phyloP scores from a whole-genome alignment of 2,329 filamentous ascomycete species.

The Calonectria pseudoreteaudii region DNA sequence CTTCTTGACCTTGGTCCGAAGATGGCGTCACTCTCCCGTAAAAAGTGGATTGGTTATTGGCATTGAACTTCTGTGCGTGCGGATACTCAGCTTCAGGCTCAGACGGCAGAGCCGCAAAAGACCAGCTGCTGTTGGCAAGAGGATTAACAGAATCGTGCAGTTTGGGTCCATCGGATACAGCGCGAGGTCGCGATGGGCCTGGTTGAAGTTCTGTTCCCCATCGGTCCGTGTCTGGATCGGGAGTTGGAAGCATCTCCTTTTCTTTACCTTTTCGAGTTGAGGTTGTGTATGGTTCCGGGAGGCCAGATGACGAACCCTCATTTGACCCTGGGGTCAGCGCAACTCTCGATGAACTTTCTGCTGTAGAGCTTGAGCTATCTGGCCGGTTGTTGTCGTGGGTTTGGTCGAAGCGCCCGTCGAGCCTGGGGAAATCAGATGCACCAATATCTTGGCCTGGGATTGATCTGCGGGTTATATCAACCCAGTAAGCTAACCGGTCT shows the following conservation, averaged over 20 bases:
- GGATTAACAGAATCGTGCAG: conserved; percentile 59
- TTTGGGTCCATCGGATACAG: conserved; percentile 68
- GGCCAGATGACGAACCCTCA: conserved; percentile 26
- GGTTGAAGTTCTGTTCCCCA: conserved; percentile 26
- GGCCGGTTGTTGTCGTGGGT: conserved; percentile 19
- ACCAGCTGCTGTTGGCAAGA: conserved; percentile 72
- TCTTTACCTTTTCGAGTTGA: conserved; percentile 43
- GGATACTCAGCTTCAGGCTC: conserved; percentile 27
- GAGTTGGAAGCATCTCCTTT: conserved; percentile 23
- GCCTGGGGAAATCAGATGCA: neutral
- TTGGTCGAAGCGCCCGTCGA: conserved; percentile 11
- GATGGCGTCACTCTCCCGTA: neutral
- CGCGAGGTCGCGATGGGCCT: conserved; percentile 57
- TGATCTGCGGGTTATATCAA: conserved; percentile 61
- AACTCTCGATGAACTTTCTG: conserved; percentile 40
- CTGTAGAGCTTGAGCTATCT: conserved; percentile 39
- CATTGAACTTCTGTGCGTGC: neutral
- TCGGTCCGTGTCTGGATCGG: conserved; percentile 20
- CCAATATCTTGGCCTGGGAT: conserved; percentile 27
- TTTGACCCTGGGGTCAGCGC: conserved; percentile 40
- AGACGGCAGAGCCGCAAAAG: conserved; percentile 59
- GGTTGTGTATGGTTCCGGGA: neutral
- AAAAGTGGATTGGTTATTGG: neutral
- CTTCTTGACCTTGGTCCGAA: neutral
- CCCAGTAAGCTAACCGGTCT: conserved; percentile 70